phyloP scores from a whole-genome alignment of 2,329 filamentous ascomycete species.

The Blastomyces parvus region DNA sequence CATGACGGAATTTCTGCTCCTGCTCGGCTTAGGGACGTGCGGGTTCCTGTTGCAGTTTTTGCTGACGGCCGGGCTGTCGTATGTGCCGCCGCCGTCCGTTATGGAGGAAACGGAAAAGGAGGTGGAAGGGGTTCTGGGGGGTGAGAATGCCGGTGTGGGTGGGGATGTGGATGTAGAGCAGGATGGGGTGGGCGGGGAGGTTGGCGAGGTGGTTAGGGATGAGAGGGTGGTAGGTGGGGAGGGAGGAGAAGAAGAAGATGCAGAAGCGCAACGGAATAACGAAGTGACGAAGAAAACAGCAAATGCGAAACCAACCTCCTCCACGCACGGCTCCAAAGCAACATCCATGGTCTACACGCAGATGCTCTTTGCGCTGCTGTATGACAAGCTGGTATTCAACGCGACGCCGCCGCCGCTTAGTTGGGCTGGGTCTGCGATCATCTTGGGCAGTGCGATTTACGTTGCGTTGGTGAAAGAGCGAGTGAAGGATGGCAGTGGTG shows the following conservation, averaged over 20 bases:
- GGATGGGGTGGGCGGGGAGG: neutral
- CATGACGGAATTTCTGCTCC: constrained; percentile 53
- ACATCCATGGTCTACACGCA: constrained; percentile 61
- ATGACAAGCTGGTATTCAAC: constrained; percentile 56
- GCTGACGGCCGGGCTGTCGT: constrained; percentile 65
- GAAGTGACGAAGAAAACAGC: neutral
- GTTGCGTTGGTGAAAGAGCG: constrained; percentile 48
- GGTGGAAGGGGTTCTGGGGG: neutral
- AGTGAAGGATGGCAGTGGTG: neutral
- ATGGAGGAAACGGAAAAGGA: neutral
- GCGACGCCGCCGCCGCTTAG: constrained; percentile 49
- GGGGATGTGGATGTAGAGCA: neutral
- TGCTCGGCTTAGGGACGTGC: constrained; percentile 59
- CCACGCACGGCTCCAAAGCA: constrained; percentile 37
- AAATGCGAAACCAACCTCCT: neutral
- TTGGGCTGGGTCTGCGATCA: constrained; percentile 53
- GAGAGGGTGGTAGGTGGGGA: neutral
- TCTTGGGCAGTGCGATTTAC: constrained; percentile 56
- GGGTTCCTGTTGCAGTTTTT: constrained; percentile 82
- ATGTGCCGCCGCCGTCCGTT: constrained; percentile 49
- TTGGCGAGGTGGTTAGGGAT: neutral
- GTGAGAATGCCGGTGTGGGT: neutral
- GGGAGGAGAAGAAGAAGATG: neutral
- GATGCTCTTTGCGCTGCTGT: constrained; percentile 58
- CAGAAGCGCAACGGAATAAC: neutral